Conservation (phyloP, 106 monocot genomes). For the Dendrobium huoshanense region DNA sequence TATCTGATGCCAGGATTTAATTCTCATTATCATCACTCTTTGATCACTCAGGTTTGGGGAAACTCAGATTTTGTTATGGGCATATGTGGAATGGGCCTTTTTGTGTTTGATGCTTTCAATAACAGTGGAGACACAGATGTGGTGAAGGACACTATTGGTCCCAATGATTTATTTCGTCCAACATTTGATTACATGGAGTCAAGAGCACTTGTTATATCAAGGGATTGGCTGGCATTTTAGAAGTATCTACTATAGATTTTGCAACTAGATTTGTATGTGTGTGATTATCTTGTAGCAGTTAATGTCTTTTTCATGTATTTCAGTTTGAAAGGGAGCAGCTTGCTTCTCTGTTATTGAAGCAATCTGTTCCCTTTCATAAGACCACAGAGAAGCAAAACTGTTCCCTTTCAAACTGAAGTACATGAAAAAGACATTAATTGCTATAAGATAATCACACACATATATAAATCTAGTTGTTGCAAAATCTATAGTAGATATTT, state of each 20-base stretch:
- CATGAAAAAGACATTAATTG: not conserved
- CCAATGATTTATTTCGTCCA: conserved; percentile 66
- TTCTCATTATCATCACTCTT: conserved; percentile 43
- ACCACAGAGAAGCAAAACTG: too few relatives aligned
- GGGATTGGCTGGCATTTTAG: conserved; percentile 84
- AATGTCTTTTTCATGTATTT: not conserved
- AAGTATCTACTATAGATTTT: conserved; percentile 59
- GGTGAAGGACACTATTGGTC: conserved; percentile 51
- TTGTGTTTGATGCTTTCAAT: conserved; percentile 55
- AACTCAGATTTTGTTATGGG: conserved; percentile 70
- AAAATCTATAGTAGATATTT: conserved; percentile 58
- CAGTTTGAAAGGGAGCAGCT: not conserved
- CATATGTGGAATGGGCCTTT: conserved; percentile 69
- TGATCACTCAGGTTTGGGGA: conserved; percentile 91
- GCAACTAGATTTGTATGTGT: not conserved
- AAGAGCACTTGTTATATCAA: conserved; percentile 75
- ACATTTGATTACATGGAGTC: conserved; percentile 86
- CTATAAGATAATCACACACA: not conserved
- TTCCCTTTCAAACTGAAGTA: not conserved
- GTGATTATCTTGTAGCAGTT: not conserved
- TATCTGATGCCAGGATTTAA: conserved; percentile 59
- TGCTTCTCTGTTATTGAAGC: too few relatives aligned
- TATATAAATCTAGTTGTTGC: not conserved
- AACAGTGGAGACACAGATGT: conserved; percentile 16
- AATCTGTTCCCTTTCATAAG: too few relatives aligned